These are phyloP conservation scores for Sporothrix euskadiensis DNA, from an alignment of 2,329 filamentous ascomycete species.

Conservation along the genomic window DNA sequence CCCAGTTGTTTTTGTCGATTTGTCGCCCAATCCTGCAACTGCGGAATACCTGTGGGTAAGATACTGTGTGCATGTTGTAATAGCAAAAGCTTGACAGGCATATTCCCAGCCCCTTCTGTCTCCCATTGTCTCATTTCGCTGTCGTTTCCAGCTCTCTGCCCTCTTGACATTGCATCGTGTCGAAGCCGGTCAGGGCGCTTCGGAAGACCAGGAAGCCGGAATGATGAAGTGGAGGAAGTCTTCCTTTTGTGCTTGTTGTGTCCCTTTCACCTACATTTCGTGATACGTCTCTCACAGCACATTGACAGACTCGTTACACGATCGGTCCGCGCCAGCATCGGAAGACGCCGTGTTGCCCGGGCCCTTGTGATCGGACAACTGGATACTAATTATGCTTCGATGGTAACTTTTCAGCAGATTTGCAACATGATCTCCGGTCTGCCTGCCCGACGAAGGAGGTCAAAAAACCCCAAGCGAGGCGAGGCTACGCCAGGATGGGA, in stretches of 20 bases:
- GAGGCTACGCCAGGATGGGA: constrained; percentile 16
- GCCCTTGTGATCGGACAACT: constrained; percentile 3
- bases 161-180: constrained; percentile 4
- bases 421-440: not conserved
- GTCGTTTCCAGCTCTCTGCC: no score
- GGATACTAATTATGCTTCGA: not conserved
- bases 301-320: not conserved
- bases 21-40: not conserved
- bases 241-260: not conserved
- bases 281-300: not conserved
- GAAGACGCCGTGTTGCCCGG: constrained; percentile 8
- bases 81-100: not conserved
- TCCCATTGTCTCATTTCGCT: not conserved
- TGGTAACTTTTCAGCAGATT: not conserved
- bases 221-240: not conserved
- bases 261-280: not conserved
- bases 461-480: not conserved
- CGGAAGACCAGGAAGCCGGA: constrained; percentile 16
- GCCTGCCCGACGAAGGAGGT: not conserved
- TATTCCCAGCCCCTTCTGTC: not conserved
- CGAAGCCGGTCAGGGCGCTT: constrained; percentile 8
- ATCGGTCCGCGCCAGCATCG: not conserved
- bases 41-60: not conserved
- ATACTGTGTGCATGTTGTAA: not conserved
- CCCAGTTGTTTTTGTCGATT: not conserved